Evolutionary conservation across 371 early-diverging fungal genomes (phyloP), one percentile per base, ranked within the genome.

Genomic region (Paraphysoderma sedebokerense): DNA sequence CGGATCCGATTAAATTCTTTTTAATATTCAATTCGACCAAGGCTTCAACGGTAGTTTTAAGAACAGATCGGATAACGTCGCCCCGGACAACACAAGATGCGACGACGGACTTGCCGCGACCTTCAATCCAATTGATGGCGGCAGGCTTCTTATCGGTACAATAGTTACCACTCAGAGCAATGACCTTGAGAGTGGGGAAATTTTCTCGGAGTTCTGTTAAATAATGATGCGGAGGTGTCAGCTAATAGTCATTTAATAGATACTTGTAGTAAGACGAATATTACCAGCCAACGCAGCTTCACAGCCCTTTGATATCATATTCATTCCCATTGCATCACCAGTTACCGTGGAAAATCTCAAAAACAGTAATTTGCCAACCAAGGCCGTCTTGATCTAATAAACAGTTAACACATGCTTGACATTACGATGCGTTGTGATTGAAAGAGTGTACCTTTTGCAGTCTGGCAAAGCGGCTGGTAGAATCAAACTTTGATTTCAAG

Each of bases 321-420:
- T 96, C 97, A 96, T 96, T 24, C 97, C 97, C 97, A 96, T 96
- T 6, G 97, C 97, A 65, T 96, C 97, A 42, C 97, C 97, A 2
- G 97, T 93, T 3, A 79, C 72, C 0, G 95, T 89, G 2, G 79
- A 66, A 66, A 93, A 93, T 19, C 95, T 77, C 37, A 90, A 74
- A 52, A 70, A 93, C 2, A 84, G 68, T 37, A 87, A 63, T 33
- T 77, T 72, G 15, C 95, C 95, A 12, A 89, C 88, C 22, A 92
- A 40, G 0, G 85, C 77, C 1, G 82, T 70, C 72, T 92, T 90
- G 54, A 92, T 59, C 48, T 70, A 68, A n/a, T 68, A 70, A 17
- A 13, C 17, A 34, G 13, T 17, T 17, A 34, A 13, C 35, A 34
- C 35, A 34, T 34, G 17, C 13, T 34, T 34, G 35, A 13, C 17